Percentiles rank a stretch among this genome's conserved stretches.
phyloP scores from a whole-genome alignment of 2,329 filamentous ascomycete species.

The Ceratocystis destructans region DNA sequence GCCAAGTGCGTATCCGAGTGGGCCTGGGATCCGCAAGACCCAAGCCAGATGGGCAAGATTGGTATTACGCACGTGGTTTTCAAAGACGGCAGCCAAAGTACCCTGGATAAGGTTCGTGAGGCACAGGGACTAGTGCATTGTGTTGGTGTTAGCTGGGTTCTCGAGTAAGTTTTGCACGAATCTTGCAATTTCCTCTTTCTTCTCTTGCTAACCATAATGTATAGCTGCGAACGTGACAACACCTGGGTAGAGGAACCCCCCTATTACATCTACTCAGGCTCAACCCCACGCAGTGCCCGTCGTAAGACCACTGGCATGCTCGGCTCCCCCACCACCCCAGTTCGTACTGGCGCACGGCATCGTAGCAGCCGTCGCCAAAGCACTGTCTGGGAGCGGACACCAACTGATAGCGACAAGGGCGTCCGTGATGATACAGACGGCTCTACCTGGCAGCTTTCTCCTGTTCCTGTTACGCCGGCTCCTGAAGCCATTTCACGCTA shows the following conservation, averaged over 20 bases:
- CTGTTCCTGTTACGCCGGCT: slow-evolving; percentile 45
- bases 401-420: slow-evolving; percentile 29
- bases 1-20: slow-evolving; percentile 65
- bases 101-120: slow-evolving; percentile 65
- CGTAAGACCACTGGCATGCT: slow-evolving; percentile 62
- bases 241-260: slow-evolving; percentile 60
- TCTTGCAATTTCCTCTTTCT: background rate
- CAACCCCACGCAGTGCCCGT: slow-evolving; percentile 56
- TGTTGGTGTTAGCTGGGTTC: slow-evolving; percentile 76
- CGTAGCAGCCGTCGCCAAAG: slow-evolving; percentile 40
- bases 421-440: slow-evolving; percentile 27
- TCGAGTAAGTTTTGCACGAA: slow-evolving; percentile 51
- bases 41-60: slow-evolving; percentile 36
- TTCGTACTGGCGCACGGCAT: slow-evolving; percentile 33
- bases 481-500: slow-evolving; percentile 41
- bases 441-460: slow-evolving; percentile 38
- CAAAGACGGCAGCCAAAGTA: slow-evolving; percentile 72
- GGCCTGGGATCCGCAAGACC: slow-evolving; percentile 39
- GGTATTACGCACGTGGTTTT: slow-evolving; percentile 81
- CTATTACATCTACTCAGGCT: slow-evolving; percentile 54
- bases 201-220: slow-evolving; percentile 20
- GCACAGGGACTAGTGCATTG: slow-evolving; percentile 64
- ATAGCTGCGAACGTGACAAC: slow-evolving; percentile 60
- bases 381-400: slow-evolving; percentile 41
- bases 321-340: slow-evolving; percentile 33